Base-by-base conservation (phyloP, 1,284 basidiomycete species). In the Puccinia sorghi region DNA sequence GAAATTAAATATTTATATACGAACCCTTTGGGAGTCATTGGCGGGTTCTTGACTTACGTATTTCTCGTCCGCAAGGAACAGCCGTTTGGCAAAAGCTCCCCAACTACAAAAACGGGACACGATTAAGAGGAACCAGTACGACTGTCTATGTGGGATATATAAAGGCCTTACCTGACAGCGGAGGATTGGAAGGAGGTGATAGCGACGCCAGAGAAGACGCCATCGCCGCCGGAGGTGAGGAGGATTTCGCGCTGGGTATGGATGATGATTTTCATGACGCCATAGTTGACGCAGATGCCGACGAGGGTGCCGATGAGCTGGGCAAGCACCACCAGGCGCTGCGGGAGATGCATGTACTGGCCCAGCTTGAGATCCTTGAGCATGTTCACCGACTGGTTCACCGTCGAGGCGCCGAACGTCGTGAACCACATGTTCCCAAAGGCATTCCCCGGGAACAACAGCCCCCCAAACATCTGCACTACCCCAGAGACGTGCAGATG, bases 371-470 rank as follows among this genome's bases (percentile, higher is more conserved):
- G 67, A 63, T 78, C 76, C 61, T 72, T 79, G 6, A 79, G 48
- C 76, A 79, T 79, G 50, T 79, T 61, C 43, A 64, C 70, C 11
- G 76, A 63, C 56, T 79, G 76, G 13, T 59, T 63, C 11, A 79
- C 76, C 39, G 69, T 79, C 43, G 76, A 71, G 5, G 57, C 67
- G 1, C 76, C 76, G 41, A 52, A 79, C 20, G 69, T 72, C 25
- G 76, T 79, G 22, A 79, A 79, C 54, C 56, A 71, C 76, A 79
- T 79, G n/a, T 79, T 79, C 20, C 76, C 76, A 72, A 71, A 72
- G 3, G 59, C 61, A 46, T 79, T 79, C 48, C 76, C 76, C 0
- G 69, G 76, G 59, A 79, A 79, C 12, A 79, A 27, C 2, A 79
- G 39, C 3, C 76, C 76, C 11, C 76, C 76, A 27, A 79, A 50